phyloP scores from a whole-genome alignment of 2,329 filamentous ascomycete genomes.

The Acrocalymma vagum region DNA sequence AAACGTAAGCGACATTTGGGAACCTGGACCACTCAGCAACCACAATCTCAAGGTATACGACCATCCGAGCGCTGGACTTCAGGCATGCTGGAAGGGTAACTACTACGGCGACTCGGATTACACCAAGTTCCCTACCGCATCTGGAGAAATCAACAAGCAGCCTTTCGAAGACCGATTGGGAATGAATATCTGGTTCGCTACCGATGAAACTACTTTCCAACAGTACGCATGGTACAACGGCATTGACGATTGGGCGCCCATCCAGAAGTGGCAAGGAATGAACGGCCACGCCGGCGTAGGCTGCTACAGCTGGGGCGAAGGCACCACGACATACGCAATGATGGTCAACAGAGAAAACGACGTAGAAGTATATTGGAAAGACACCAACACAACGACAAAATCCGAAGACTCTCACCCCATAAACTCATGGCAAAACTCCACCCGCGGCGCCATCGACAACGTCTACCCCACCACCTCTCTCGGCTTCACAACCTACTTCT shows the following conservation, averaged over 20 bases:
- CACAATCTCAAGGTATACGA: conserved; percentile 88
- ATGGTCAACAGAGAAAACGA: conserved; percentile 50
- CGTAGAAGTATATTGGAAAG: conserved; percentile 55
- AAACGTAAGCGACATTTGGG: conserved; percentile 51
- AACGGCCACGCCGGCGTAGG: conserved; percentile 56
- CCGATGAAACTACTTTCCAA: conserved; percentile 49
- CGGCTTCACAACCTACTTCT: conserved; percentile 54
- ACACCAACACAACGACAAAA: conserved; percentile 46
- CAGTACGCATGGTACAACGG: conserved; percentile 53
- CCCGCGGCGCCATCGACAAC: conserved; percentile 36
- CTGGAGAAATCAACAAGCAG: conserved; percentile 31
- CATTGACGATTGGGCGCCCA: conserved; percentile 44
- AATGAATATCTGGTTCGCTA: conserved; percentile 56
- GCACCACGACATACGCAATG: conserved; percentile 53
- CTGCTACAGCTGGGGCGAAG: conserved; percentile 53
- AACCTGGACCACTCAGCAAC: conserved; percentile 62
- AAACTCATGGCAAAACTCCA: conserved; percentile 48
- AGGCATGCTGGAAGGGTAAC: conserved; percentile 82
- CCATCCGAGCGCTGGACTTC: conserved; percentile 86
- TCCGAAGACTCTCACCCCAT: conserved; percentile 46
- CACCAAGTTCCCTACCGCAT: conserved; percentile 43
- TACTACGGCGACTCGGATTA: conserved; percentile 52
- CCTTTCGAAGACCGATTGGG: conserved; percentile 40
- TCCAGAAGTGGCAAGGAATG: conserved; percentile 47
- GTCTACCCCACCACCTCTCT: conserved; percentile 51